These are phyloP conservation scores for Immersiella caudata DNA, from an alignment of 495 filamentous ascomycete genomes.

Conservation along the genomic window DNA sequence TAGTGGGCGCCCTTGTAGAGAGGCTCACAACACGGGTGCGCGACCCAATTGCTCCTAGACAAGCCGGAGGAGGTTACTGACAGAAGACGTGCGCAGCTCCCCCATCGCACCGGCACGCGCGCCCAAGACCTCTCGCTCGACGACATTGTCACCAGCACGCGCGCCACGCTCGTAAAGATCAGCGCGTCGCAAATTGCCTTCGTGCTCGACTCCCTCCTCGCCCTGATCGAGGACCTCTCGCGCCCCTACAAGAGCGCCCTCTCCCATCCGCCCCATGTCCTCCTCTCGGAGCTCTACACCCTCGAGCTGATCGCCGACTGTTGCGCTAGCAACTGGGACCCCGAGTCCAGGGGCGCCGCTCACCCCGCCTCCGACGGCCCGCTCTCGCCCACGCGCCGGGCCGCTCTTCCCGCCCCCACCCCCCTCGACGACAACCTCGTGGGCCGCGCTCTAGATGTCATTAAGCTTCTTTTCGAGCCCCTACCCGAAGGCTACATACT, in stretches of 20 bases:
- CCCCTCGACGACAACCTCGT: slow-evolving; percentile 45
- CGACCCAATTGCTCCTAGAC: not conserved
- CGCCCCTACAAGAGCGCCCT: slow-evolving; percentile 49
- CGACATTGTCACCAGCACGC: slow-evolving; percentile 62
- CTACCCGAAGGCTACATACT: slow-evolving; percentile 53
- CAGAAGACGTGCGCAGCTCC: slow-evolving; percentile 49
- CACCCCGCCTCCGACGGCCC: slow-evolving; percentile 32
- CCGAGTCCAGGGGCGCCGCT: slow-evolving; percentile 16
- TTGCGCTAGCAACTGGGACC: slow-evolving; percentile 58
- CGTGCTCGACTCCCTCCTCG: slow-evolving; percentile 60
- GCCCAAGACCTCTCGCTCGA: slow-evolving; percentile 61
- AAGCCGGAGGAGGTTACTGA: slow-evolving; percentile 3
- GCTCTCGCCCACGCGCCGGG: slow-evolving; percentile 31
- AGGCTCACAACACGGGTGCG: slow-evolving; percentile 63
- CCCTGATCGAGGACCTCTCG: slow-evolving; percentile 53
- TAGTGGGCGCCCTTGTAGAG: slow-evolving; percentile 67
- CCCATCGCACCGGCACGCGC: slow-evolving; percentile 63
- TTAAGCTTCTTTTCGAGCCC: slow-evolving; percentile 49
- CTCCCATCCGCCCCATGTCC: slow-evolving; percentile 54
- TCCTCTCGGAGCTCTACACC: slow-evolving; percentile 62
- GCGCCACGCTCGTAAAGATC: slow-evolving; percentile 62
- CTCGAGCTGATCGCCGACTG: slow-evolving; percentile 66
- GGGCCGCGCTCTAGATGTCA: slow-evolving; percentile 45
- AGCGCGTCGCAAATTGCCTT: slow-evolving; percentile 55
- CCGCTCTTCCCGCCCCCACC: slow-evolving; percentile 33